These are phyloP conservation scores for Amaranthus tricolor DNA, from an alignment of 179 eudicot genomes.

Conservation along the genomic window DNA sequence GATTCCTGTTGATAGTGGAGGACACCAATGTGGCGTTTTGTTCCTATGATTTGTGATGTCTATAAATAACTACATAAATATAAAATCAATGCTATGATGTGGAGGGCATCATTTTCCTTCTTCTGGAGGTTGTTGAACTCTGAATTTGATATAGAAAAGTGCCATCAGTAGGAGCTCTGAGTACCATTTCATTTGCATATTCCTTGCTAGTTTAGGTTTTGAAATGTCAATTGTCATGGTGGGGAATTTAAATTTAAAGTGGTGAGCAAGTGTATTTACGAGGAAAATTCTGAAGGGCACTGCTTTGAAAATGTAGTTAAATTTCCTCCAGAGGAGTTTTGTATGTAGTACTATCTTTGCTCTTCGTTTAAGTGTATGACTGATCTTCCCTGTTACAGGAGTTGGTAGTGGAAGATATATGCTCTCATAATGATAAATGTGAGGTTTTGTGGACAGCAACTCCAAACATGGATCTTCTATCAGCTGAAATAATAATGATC, in stretches of 20 bases:
- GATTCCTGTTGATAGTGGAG: not conserved
- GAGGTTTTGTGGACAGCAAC: conserved; percentile 46
- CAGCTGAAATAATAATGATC: conserved; percentile 61
- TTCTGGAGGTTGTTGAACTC: not conserved
- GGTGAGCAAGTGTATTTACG: not conserved
- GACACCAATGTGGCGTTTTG: not conserved
- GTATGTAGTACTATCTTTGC: not conserved
- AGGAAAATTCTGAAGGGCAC: not conserved
- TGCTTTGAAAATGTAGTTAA: not conserved
- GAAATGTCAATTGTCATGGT: not conserved
- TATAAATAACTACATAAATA: not conserved
- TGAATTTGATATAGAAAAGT: not conserved
- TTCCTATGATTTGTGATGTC: not conserved
- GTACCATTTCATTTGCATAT: not conserved
- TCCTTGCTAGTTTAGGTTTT: not conserved
- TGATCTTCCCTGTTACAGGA: conserved; percentile 43
- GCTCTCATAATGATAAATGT: conserved; percentile 33
- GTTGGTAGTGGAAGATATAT: conserved; percentile 57
- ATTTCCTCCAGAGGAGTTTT: not conserved
- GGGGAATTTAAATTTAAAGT: not conserved
- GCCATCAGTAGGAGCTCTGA: not conserved
- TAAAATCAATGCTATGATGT: not conserved
- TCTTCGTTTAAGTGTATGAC: not conserved
- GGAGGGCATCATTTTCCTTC: not conserved
- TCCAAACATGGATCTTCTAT: conserved; percentile 63